Evolutionary conservation across 768 basidiomycete species (phyloP).

Genomic region (Leucogyrophana mollusca): DNA sequence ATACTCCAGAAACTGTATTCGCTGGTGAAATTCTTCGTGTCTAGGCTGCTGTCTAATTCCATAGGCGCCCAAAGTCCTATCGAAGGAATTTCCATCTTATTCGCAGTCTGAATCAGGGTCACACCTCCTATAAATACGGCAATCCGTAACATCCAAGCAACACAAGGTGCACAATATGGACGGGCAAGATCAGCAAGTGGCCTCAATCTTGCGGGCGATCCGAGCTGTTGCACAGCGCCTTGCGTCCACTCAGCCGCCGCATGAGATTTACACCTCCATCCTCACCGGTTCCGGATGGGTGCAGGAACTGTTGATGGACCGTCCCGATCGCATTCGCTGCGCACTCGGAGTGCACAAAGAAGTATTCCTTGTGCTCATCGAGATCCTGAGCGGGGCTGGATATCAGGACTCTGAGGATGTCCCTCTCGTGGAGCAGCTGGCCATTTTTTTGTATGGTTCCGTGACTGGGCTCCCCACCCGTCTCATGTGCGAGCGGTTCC

Average conservation of each 20-base stretch:
- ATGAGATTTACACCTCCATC: constrained; percentile 17
- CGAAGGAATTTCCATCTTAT: no score
- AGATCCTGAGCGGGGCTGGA: constrained; percentile 2
- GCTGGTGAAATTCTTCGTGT: no score
- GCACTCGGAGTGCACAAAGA: constrained; percentile 16
- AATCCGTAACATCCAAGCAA: no score
- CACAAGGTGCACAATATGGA: no score
- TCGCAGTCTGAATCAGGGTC: no score
- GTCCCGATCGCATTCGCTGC: constrained; percentile 21
- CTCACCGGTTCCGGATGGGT: constrained; percentile 24
- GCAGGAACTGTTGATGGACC: constrained; percentile 21
- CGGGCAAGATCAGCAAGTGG: no score
- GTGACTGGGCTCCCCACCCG: constrained; percentile 23
- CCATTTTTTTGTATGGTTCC: constrained; percentile 27
- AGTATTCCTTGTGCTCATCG: constrained; percentile 14
- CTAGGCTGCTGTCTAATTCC: no score
- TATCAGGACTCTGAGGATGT: constrained; percentile 9
- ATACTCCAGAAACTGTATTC: no score
- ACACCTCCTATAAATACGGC: no score
- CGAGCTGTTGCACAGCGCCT: no score
- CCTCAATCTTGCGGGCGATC: no score
- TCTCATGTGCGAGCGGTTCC: constrained; percentile 34
- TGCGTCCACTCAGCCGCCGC: constrained; percentile 1
- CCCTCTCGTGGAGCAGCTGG: constrained; percentile 22
- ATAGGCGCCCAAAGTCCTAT: no score